phyloP scores from a whole-genome alignment of 2,329 filamentous ascomycete genomes.

The Diaporthe vaccinii region DNA sequence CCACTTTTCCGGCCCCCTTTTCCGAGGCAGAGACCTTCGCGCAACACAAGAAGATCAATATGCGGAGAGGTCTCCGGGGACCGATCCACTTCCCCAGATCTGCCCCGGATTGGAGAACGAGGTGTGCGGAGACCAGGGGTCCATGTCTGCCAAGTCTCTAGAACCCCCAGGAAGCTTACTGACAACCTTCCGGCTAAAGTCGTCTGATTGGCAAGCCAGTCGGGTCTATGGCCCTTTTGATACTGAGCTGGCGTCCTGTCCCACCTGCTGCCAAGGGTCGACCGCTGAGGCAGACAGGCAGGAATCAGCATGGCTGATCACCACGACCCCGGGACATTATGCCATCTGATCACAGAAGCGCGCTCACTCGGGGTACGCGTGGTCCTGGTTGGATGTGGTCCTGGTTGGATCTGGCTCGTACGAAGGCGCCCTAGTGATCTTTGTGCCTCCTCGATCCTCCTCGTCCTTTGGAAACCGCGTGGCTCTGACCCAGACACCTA shows the following conservation, averaged over 20 bases:
- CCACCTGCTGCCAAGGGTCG: constrained; percentile 19
- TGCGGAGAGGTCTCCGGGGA: background rate
- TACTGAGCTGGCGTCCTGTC: constrained; percentile 3
- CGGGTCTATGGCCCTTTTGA: constrained; percentile 25
- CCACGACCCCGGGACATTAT: constrained; percentile 4
- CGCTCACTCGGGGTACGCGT: constrained; percentile 15
- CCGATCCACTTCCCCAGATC: constrained; percentile 29
- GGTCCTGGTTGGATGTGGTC: constrained; percentile 13
- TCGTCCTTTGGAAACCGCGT: constrained; percentile 5
- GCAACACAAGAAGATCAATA: background rate
- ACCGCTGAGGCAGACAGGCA: constrained; percentile 11
- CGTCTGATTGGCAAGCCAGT: constrained; percentile 31
- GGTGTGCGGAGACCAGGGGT: constrained; percentile 21
- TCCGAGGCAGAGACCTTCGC: background rate
- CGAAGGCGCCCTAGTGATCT: background rate
- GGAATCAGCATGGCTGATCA: constrained; percentile 29
- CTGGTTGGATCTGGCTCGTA: constrained; percentile 12
- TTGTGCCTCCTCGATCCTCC: constrained; percentile 17
- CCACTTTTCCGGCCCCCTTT: constrained; percentile 25
- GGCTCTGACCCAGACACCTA: constrained; percentile 6
- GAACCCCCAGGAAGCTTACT: constrained; percentile 14
- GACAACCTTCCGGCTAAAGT: constrained; percentile 30
- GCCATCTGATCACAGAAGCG: constrained; percentile 33
- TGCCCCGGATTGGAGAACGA: constrained; percentile 27
- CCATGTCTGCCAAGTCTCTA: constrained; percentile 30